Base-by-base conservation (phyloP, 768 basidiomycete genomes). In the Heimioporus sp. region DNA sequence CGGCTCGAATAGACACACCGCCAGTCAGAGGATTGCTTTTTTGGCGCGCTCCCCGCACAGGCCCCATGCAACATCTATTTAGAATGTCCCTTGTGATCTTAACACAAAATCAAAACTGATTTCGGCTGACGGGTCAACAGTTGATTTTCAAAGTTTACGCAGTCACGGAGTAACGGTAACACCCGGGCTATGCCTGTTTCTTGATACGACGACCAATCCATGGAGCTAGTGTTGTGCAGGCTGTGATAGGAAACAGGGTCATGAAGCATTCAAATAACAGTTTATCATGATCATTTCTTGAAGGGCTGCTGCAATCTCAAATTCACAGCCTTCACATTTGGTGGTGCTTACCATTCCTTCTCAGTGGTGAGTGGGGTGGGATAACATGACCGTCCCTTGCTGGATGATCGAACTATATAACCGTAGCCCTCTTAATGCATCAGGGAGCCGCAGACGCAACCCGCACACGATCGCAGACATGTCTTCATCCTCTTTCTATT, bases 381-480 rank as follows among this genome's bases (percentile, higher is more conserved):
- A 57, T 48, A 59, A 52, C 54, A 66, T 67, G 68, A 21, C 60
- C 37, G 47, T 30, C 51, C 63, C 58, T 59, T 55, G 56, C 56
- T 71, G 67, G 60, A 42, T 65, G 39, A 49, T 43, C 46, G 58
- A 44, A 56, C 40, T 68, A 68, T 68, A 64, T 70, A 68, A 65
- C 48, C 43, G 46, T 42, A 40, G 56, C 34, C 55, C 48, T 17
- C 39, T 53, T 42, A 46, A 50, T n/a, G 20, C 46, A 36, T 21
- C 46, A n/a, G 42, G 42, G 69, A 59, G 67, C 46, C 60, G 69
- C 49, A 51, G 52, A 51, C 53, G 35, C 53, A 47, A 47, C 44
- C 52, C n/a, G 24, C 49, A 32, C 40, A 5, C 1, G 17, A 34
- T 52, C 24, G 21, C 49, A 31, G 47, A 50, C 39, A 69, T 69